These are phyloP conservation scores for Podospora didyma DNA, from an alignment of 495 filamentous ascomycete species.

Conservation along the genomic window DNA sequence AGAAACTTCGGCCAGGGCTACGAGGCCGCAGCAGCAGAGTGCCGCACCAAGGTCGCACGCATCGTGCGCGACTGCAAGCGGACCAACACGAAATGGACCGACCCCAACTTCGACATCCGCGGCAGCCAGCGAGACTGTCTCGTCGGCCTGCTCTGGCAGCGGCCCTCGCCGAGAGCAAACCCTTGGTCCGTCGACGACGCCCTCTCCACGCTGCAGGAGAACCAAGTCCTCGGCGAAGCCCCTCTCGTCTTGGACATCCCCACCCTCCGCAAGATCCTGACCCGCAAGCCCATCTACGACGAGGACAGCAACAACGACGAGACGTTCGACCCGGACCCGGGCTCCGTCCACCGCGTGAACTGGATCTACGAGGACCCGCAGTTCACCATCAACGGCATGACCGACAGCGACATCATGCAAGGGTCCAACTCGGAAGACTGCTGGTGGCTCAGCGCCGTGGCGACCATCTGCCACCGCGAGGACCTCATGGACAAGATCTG, in stretches of 20 bases:
- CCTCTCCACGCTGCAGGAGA: conserved; percentile 15
- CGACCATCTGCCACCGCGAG: conserved; percentile 62
- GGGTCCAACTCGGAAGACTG: conserved; percentile 58
- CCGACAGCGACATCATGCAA: conserved; percentile 43
- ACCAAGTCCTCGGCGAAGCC: conserved; percentile 31
- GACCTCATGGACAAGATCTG: conserved; percentile 65
- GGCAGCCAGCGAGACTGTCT: conserved; percentile 35
- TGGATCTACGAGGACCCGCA: conserved; percentile 70
- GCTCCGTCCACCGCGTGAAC: conserved; percentile 16
- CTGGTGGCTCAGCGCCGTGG: conserved; percentile 70
- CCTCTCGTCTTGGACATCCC: conserved; percentile 55
- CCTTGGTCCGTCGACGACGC: conserved; percentile 3
- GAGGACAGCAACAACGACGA: conserved; percentile 44
- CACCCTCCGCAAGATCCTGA: conserved; percentile 17
- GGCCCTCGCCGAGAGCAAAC: conserved; percentile 2
- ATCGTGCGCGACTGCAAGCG: conserved; percentile 65
- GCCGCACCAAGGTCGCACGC: conserved; percentile 57
- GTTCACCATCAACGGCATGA: conserved; percentile 67
- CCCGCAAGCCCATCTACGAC: conserved; percentile 35
- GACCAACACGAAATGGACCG: conserved; percentile 70
- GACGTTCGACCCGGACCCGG: conserved; percentile 32
- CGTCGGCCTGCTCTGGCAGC: conserved; percentile 9
- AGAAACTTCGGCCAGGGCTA: conserved; percentile 39
- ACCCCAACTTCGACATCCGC: conserved; percentile 70
- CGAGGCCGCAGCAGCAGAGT: conserved; percentile 57